Percentiles rank a stretch among this genome's conserved stretches.
Evolutionary conservation across 1,284 basidiomycete species (phyloP).

Genomic region (Melampsora americana): DNA sequence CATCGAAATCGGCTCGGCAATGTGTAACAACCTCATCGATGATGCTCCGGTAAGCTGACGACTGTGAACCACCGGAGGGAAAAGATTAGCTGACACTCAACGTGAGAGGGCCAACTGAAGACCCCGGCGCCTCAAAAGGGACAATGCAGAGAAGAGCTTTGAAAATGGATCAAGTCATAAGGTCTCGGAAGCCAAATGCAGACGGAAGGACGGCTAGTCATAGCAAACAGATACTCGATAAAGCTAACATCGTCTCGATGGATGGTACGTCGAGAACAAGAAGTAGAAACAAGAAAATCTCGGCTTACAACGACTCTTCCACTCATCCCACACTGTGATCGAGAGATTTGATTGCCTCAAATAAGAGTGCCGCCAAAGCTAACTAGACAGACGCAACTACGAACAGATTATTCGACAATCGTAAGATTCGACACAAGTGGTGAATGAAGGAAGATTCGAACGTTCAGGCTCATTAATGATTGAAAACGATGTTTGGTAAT

Average conservation of each 20-base stretch:
- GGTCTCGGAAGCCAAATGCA: neutral
- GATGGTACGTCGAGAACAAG: neutral
- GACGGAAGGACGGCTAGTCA: neutral
- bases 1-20: slow-evolving; percentile 92
- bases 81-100: neutral
- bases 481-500: neutral
- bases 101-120: neutral
- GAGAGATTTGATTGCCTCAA: neutral
- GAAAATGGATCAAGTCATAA: neutral
- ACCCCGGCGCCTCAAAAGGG: neutral
- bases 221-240: neutral
- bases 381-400: slow-evolving; percentile 1
- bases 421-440: slow-evolving; percentile 1
- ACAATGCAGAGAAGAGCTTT: neutral
- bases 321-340: slow-evolving; percentile 1
- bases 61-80: slow-evolving; percentile 60
- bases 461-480: neutral
- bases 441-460: neutral
- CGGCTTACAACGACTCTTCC: slow-evolving; percentile 21
- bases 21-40: slow-evolving; percentile 91
- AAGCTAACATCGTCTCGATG: neutral
- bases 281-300: neutral
- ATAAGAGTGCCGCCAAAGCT: neutral
- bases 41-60: slow-evolving; percentile 81
- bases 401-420: neutral